Evolutionary conservation across 2,329 filamentous ascomycete genomes (phyloP).

Genomic region (Neofusicoccum umdonicola): DNA sequence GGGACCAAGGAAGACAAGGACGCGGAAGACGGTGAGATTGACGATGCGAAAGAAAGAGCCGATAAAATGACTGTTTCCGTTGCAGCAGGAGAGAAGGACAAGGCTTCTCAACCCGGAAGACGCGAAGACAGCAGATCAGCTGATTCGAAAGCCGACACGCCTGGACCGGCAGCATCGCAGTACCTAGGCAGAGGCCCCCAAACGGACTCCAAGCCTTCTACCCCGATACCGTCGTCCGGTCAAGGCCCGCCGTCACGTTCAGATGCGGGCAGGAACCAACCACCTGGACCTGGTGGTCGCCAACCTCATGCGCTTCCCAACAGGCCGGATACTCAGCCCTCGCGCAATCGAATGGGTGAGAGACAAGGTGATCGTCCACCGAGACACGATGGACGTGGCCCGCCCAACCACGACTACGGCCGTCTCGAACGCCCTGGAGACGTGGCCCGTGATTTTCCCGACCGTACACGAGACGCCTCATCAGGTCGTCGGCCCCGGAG

Average conservation of each 20-base stretch:
- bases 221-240: constrained; percentile 21
- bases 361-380: constrained; percentile 32
- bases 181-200: not conserved
- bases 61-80: constrained; percentile 20
- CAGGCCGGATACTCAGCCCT: constrained; percentile 58
- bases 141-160: constrained; percentile 16
- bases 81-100: constrained; percentile 8
- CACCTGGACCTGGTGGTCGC: not conserved
- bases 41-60: constrained; percentile 50
- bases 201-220: constrained; percentile 23
- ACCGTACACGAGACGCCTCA: constrained; percentile 40
- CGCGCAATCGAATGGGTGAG: constrained; percentile 35
- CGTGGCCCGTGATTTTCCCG: constrained; percentile 25
- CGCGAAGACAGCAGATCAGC: not conserved
- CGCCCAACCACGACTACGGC: constrained; percentile 40
- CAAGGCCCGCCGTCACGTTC: constrained; percentile 21
- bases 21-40: constrained; percentile 72
- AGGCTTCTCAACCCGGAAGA: not conserved
- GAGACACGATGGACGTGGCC: constrained; percentile 34
- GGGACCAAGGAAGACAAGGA: constrained; percentile 42
- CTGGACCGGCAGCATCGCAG: not conserved
- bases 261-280: constrained; percentile 13
- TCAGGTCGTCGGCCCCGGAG: constrained; percentile 37
- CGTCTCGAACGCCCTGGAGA: constrained; percentile 45
- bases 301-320: constrained; percentile 51